Conservation (phyloP, 495 filamentous ascomycete genomes). For the Penicillium simplicissimum region DNA sequence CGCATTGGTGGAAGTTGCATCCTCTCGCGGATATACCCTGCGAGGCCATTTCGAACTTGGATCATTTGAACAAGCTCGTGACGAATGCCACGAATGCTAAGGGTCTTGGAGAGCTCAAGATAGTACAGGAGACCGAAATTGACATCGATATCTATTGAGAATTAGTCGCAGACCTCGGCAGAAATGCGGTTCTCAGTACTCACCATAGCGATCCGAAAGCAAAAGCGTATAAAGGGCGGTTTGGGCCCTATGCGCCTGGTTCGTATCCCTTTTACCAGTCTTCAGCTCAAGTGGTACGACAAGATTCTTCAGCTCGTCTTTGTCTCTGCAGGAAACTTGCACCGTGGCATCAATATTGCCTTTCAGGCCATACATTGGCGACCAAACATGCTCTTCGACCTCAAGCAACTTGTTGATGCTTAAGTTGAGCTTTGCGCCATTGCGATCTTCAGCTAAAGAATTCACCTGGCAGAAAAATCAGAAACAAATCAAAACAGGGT, state of each 20-base stretch:
- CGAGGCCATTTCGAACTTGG: constrained; percentile 88
- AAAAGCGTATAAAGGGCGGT: constrained; percentile 92
- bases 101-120: constrained; percentile 81
- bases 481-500: not conserved
- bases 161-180: not conserved
- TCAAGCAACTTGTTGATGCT: constrained; percentile 91
- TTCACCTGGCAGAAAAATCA: constrained; percentile 49
- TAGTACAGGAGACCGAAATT: constrained; percentile 91
- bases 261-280: constrained; percentile 78
- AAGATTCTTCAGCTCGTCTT: constrained; percentile 60
- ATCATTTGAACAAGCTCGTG: constrained; percentile 93
- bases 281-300: constrained; percentile 94
- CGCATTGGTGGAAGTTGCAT: constrained; percentile 83
- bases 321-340: constrained; percentile 78
- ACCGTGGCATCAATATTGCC: constrained; percentile 99
- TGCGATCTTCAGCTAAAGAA: constrained; percentile 76
- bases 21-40: constrained; percentile 78
- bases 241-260: constrained; percentile 80
- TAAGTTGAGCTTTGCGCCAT: constrained; percentile 70
- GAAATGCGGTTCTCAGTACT: constrained; percentile 13
- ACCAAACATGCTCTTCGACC: constrained; percentile 97
- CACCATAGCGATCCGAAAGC: constrained; percentile 87
- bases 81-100: constrained; percentile 78
- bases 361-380: constrained; percentile 94
- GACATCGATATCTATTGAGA: constrained; percentile 71